Percentiles rank a stretch among this genome's conserved stretches.
phyloP scores from a whole-genome alignment of 805 yeast genomes.

The Sugiyamaella qingdaonensis region DNA sequence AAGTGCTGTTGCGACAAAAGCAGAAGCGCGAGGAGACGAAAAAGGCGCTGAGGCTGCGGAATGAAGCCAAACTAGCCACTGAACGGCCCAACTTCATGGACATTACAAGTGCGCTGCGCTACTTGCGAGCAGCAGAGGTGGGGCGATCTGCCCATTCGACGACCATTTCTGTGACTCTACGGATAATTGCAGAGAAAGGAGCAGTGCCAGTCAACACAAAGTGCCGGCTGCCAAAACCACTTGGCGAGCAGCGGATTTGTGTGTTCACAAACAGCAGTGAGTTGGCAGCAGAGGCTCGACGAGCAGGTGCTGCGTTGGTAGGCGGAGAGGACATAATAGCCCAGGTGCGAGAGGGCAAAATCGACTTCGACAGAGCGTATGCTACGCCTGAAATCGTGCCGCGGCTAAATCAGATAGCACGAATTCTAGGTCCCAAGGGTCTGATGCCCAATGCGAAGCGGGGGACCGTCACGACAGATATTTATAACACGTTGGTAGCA shows the following conservation, averaged over 20 bases:
- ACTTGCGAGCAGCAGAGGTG: conserved; percentile 83
- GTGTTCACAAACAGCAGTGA: conserved; percentile 62
- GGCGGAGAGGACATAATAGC: conserved; percentile 74
- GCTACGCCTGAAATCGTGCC: conserved; percentile 79
- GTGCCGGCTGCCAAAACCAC: conserved; percentile 66
- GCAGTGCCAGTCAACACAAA: conserved; percentile 70
- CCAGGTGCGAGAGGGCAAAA: conserved; percentile 47
- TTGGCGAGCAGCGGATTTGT: conserved; percentile 59
- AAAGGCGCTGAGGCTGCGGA: conserved; percentile 28
- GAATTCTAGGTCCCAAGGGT: conserved; percentile 81
- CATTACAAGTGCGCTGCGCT: conserved; percentile 67
- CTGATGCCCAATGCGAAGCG: conserved; percentile 82
- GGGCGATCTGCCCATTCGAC: conserved; percentile 74
- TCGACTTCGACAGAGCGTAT: conserved; percentile 68
- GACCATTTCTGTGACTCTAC: conserved; percentile 61
- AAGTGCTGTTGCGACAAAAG: conserved; percentile 23
- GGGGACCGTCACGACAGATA: conserved; percentile 77
- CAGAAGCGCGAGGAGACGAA: conserved; percentile 27
- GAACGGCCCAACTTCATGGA: conserved; percentile 63
- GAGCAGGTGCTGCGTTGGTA: conserved; percentile 57
- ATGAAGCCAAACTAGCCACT: conserved; percentile 42
- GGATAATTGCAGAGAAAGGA: conserved; percentile 70
- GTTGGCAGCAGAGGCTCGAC: conserved; percentile 48
- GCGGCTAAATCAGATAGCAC: conserved; percentile 64
- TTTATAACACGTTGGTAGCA: conserved; percentile 47